Percentiles rank a stretch among this genome's conserved stretches.
Evolutionary conservation across 176 grass and related monocot species (phyloP).

Genomic region (Saccharum spontaneum): DNA sequence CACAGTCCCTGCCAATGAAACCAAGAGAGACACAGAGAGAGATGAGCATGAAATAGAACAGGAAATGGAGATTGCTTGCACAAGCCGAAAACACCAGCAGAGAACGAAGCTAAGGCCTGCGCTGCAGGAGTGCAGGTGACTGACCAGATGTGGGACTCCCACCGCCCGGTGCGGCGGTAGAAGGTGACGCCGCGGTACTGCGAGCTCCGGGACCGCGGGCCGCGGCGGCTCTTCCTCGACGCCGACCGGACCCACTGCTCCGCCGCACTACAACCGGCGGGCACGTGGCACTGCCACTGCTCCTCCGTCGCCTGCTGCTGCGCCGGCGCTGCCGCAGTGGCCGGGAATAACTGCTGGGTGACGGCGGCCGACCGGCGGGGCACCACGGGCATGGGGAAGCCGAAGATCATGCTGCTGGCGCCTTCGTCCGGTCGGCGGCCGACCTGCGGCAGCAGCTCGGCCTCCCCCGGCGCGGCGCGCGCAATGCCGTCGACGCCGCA

Average conservation of each 20-base stretch:
- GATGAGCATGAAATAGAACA: slow-evolving; percentile 7
- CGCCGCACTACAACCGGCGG: not conserved
- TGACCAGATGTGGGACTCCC: slow-evolving; percentile 76
- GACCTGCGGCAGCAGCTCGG: not conserved
- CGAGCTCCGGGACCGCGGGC: slow-evolving; percentile 69
- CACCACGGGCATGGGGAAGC: not conserved
- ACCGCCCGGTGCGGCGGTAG: slow-evolving; percentile 76
- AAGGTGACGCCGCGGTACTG: slow-evolving; percentile 88
- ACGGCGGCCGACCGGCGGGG: not conserved
- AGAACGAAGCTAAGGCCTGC: too few relatives aligned
- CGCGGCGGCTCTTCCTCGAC: slow-evolving; percentile 59
- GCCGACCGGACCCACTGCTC: slow-evolving; percentile 30
- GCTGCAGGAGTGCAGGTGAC: too few relatives aligned
- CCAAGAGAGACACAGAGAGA: not conserved
- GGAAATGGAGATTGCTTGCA: not conserved
- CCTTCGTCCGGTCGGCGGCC: not conserved
- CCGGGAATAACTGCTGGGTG: slow-evolving; percentile 70
- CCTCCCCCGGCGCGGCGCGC: not conserved
- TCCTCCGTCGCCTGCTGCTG: not conserved
- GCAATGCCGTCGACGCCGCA: slow-evolving; percentile 7
- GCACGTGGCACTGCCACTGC: not conserved
- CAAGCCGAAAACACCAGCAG: not conserved
- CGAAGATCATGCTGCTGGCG: slow-evolving; percentile 8
- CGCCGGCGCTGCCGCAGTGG: not conserved
- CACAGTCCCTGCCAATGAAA: slow-evolving; percentile 57